These are phyloP conservation scores for Pythium grandisporangium DNA, from an alignment of 352 stramenopile genomes.

Conservation along the genomic window DNA sequence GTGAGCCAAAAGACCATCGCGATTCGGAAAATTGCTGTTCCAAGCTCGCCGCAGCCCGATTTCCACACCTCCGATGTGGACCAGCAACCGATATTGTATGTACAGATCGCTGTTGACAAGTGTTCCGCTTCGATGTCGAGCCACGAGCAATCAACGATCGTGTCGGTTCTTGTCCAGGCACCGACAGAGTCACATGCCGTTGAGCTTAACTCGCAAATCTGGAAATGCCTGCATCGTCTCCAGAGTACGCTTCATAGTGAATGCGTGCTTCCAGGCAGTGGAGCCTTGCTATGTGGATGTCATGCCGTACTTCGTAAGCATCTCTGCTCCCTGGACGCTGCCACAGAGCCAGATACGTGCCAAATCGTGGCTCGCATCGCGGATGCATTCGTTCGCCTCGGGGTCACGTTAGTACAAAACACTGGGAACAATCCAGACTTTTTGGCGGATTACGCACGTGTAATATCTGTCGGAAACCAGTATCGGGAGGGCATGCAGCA, in stretches of 20 bases:
- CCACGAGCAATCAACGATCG: no score
- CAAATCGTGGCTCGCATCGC: neutral
- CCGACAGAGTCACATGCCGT: neutral
- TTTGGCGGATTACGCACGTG: neutral
- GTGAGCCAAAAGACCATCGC: neutral
- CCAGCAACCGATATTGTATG: neutral
- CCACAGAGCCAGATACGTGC: neutral
- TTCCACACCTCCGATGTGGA: neutral
- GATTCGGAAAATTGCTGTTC: no score
- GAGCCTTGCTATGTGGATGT: neutral
- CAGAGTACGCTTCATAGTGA: neutral
- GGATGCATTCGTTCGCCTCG: neutral
- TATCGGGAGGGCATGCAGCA: neutral
- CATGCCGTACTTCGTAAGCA: neutral
- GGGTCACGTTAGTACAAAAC: neutral
- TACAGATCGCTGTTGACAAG: no score
- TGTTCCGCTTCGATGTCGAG: no score
- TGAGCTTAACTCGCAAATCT: neutral
- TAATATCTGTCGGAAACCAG: neutral
- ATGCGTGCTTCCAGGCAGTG: neutral
- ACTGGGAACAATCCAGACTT: neutral
- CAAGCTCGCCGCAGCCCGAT: no score
- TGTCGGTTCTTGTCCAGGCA: neutral
- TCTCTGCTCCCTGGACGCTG: neutral
- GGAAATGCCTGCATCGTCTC: neutral